These are phyloP conservation scores for Peniophora sp. DNA, from an alignment of 1,284 basidiomycete species.

Conservation along the genomic window DNA sequence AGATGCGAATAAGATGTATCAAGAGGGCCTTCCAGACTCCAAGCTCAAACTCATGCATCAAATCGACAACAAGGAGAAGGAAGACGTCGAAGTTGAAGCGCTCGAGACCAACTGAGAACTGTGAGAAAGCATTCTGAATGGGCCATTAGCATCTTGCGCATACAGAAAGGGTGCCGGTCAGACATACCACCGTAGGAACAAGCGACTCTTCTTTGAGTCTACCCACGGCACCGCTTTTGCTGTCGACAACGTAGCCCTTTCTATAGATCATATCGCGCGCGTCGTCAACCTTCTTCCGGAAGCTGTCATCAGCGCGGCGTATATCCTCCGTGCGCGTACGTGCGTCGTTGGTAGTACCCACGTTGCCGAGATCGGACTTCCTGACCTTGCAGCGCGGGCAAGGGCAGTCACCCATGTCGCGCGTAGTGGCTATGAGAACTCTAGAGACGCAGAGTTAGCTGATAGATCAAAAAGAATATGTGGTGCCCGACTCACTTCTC, in stretches of 20 bases:
- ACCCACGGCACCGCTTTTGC: constrained; percentile 5
- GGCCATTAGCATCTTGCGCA: no score
- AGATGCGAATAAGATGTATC: constrained; percentile 16
- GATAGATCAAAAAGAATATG: background rate
- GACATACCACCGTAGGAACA: constrained; percentile 12
- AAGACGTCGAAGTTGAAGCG: constrained; percentile 9
- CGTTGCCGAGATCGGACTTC: constrained; percentile 9
- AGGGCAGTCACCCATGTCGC: constrained; percentile 8
- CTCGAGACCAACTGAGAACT: background rate
- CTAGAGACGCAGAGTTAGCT: constrained; percentile 5
- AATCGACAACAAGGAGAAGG: constrained; percentile 13
- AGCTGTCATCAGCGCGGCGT: background rate
- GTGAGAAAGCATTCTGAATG: constrained; percentile 4
- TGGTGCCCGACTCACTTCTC: constrained; percentile 14
- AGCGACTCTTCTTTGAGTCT: constrained; percentile 10
- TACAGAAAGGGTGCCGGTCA: background rate
- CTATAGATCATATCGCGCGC: constrained; percentile 13
- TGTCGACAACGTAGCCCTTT: constrained; percentile 7
- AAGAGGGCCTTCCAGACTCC: constrained; percentile 19
- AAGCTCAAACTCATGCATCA: constrained; percentile 16
- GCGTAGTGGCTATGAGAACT: constrained; percentile 11
- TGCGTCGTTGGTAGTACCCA: constrained; percentile 3
- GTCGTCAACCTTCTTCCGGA: background rate
- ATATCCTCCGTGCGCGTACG: background rate
- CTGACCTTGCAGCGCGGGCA: constrained; percentile 24